These are phyloP conservation scores for Pseudogymnoascus sp. DNA, from an alignment of 2,329 filamentous ascomycete genomes.

Conservation along the genomic window DNA sequence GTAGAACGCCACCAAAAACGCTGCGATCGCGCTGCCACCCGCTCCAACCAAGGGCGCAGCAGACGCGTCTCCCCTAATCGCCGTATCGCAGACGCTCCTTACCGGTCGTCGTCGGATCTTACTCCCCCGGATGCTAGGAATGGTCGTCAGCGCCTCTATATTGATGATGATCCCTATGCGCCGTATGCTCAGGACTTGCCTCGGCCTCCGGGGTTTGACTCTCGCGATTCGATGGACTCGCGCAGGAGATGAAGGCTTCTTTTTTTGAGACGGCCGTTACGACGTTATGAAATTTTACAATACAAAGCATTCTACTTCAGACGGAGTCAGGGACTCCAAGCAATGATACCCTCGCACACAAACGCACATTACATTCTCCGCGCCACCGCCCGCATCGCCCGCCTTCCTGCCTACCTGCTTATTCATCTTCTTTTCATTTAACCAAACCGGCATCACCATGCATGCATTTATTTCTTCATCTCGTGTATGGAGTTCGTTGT, in stretches of 20 bases:
- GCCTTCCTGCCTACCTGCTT: background rate
- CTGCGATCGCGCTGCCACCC: constrained; percentile 29
- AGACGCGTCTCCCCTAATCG: constrained; percentile 26
- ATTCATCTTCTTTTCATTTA: background rate
- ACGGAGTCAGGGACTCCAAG: background rate
- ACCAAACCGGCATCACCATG: too few relatives aligned
- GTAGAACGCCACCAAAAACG: constrained; percentile 36
- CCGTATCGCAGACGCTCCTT: constrained; percentile 14
- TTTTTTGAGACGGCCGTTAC: background rate
- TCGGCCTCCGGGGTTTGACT: background rate
- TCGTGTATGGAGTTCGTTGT: constrained; percentile 6
- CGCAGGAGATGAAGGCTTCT: background rate
- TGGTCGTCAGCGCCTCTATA: constrained; percentile 32
- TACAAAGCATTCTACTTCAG: background rate
- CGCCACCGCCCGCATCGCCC: background rate
- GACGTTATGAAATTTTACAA: background rate
- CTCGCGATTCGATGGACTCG: background rate
- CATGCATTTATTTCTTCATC: background rate
- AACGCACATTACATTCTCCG: background rate
- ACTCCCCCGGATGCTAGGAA: constrained; percentile 24
- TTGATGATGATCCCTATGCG: constrained; percentile 36
- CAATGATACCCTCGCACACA: background rate
- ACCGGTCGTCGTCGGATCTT: constrained; percentile 24
- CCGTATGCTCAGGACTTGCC: background rate
- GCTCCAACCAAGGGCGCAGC: constrained; percentile 27